These are phyloP conservation scores for Colletotrichum sublineola DNA, from an alignment of 2,329 filamentous ascomycete genomes.

Conservation along the genomic window DNA sequence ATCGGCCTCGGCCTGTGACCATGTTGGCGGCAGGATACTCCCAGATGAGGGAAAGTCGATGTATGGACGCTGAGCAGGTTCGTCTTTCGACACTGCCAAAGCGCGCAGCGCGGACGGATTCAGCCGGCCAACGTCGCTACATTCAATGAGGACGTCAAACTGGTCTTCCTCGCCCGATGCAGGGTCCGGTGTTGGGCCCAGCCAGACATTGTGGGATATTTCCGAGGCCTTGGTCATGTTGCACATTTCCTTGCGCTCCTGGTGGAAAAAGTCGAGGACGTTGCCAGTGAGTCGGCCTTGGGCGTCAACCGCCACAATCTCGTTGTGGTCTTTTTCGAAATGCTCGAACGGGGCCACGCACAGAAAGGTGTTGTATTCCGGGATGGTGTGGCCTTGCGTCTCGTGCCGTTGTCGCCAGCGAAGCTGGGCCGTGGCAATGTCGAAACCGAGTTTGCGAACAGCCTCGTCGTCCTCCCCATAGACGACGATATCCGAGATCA, in stretches of 20 bases:
- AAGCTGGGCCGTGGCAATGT: constrained; percentile 81
- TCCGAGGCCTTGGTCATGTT: constrained; percentile 91
- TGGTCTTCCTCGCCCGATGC: constrained; percentile 67
- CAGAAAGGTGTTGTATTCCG: constrained; percentile 88
- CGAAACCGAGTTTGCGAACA: constrained; percentile 74
- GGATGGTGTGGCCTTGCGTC: constrained; percentile 65
- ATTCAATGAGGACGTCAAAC: constrained; percentile 91
- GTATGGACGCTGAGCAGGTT: constrained; percentile 52
- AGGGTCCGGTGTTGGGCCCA: constrained; percentile 87
- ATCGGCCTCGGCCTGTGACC: constrained; percentile 86
- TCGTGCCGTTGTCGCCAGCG: constrained; percentile 78
- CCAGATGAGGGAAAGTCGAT: constrained; percentile 94
- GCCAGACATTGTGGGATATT: constrained; percentile 89
- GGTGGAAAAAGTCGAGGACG: constrained; percentile 89
- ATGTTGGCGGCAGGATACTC: constrained; percentile 88
- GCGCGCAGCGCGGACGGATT: constrained; percentile 75
- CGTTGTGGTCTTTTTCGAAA: constrained; percentile 77
- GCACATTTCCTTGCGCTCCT: constrained; percentile 93
- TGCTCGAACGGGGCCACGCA: constrained; percentile 73
- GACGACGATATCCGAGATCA: constrained; percentile 91
- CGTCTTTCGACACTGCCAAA: constrained; percentile 68
- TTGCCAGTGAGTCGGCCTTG: constrained; percentile 79
- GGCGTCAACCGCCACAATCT: constrained; percentile 82
- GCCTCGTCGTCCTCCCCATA: constrained; percentile 81
- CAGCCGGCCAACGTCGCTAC: constrained; percentile 85